A percentile compares a stretch with the other conserved stretches of the same genome.
Conservation (phyloP, 495 filamentous ascomycete species). For the Penicillium pancosmium region DNA sequence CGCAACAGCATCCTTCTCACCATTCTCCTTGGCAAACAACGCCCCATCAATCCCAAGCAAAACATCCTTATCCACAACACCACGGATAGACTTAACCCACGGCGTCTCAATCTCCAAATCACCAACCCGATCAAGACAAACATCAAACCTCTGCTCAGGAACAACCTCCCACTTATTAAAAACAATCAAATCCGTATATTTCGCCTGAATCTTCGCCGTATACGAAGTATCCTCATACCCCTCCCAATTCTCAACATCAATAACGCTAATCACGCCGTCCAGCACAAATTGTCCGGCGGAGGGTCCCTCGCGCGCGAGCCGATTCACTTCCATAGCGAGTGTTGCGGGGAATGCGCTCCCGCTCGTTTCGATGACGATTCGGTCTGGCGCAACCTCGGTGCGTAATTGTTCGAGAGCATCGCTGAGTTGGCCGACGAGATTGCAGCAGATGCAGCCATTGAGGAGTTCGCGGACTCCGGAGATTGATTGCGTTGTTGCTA, state of each 20-base stretch:
- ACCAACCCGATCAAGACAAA: conserved; percentile 79
- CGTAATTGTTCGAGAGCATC: conserved; percentile 75
- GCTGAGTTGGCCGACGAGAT: conserved; percentile 87
- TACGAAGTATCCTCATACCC: conserved; percentile 92
- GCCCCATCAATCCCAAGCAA: conserved; percentile 87
- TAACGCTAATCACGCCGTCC: conserved; percentile 89
- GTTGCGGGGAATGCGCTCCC: conserved; percentile 89
- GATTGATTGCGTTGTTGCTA: conserved; percentile 78
- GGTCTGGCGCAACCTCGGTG: conserved; percentile 63
- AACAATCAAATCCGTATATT: conserved; percentile 90
- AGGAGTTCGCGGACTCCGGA: conserved; percentile 89
- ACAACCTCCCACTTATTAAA: conserved; percentile 94
- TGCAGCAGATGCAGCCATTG: conserved; percentile 98
- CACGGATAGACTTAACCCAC: conserved; percentile 77
- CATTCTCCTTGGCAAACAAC: conserved; percentile 60
- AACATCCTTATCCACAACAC: conserved; percentile 72
- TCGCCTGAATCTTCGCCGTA: conserved; percentile 82
- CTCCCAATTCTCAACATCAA: conserved; percentile 97
- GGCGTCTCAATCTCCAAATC: conserved; percentile 83
- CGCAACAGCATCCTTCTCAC: conserved; percentile 8
- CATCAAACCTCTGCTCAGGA: conserved; percentile 73
- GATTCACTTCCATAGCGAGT: conserved; percentile 89
- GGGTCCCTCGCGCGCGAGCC: conserved; percentile 57
- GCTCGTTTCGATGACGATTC: conserved; percentile 91
- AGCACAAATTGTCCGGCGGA: conserved; percentile 63